Evolutionary conservation across 2,329 filamentous ascomycete genomes (phyloP).

Genomic region (Hortaea werneckii): DNA sequence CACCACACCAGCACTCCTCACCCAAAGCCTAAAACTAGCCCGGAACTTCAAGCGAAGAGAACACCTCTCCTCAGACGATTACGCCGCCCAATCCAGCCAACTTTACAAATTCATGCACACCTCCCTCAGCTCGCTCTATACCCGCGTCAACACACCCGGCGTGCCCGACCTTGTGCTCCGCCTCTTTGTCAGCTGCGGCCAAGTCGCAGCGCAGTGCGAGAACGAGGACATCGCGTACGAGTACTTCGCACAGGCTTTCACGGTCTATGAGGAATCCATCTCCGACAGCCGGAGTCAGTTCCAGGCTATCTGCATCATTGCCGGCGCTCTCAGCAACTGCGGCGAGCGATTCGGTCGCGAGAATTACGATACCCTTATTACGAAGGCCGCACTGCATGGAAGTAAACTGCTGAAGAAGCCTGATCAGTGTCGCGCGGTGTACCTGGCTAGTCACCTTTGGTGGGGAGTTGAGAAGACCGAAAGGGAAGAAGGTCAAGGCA

Average conservation of each 20-base stretch:
- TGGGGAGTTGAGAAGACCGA: conserved; percentile 87
- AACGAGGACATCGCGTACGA: conserved; percentile 97
- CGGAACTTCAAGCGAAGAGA: conserved; percentile 82
- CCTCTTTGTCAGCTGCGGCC: conserved; percentile 82
- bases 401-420: conserved; percentile 96
- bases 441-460: conserved; percentile 93
- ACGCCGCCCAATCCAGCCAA: conserved; percentile 62
- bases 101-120: conserved; percentile 95
- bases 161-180: conserved; percentile 82
- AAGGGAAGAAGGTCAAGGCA: conserved; percentile 30
- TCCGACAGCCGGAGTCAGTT: conserved; percentile 95
- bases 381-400: conserved; percentile 90
- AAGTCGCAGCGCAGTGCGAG: conserved; percentile 80
- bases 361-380: conserved; percentile 97
- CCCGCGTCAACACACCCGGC: conserved; percentile 60
- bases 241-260: conserved; percentile 96
- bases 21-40: conserved; percentile 79
- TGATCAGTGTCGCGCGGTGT: conserved; percentile 93
- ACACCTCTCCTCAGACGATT: conserved; percentile 70
- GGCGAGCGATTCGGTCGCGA: conserved; percentile 78
- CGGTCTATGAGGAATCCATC: conserved; percentile 92
- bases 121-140: conserved; percentile 75
- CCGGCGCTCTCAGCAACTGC: conserved; percentile 77
- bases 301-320: conserved; percentile 92
- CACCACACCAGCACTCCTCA: conserved; percentile 86